These are phyloP conservation scores for Ramichloridium luteum DNA, from an alignment of 2,329 filamentous ascomycete genomes.

Conservation along the genomic window DNA sequence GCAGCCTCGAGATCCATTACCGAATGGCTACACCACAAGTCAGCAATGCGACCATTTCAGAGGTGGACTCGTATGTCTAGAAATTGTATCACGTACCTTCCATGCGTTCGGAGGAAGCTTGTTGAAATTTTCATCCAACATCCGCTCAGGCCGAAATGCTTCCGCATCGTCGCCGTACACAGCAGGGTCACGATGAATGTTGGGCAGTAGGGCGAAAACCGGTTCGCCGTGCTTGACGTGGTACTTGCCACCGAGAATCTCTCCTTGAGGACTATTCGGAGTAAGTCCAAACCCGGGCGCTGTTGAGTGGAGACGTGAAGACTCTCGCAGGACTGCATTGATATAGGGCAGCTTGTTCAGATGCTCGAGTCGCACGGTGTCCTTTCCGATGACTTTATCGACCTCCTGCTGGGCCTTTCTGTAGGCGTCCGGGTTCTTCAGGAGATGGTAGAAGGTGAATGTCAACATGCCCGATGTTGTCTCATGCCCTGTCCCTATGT, in stretches of 20 bases:
- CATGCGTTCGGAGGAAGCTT: constrained; percentile 23
- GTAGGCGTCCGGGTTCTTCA: constrained; percentile 50
- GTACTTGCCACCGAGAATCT: constrained; percentile 51
- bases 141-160: constrained; percentile 58
- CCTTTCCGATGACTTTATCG: constrained; percentile 49
- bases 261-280: constrained; percentile 36
- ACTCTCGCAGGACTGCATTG: constrained; percentile 53
- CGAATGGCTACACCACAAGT: constrained; percentile 46
- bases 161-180: constrained; percentile 54
- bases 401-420: constrained; percentile 55
- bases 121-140: constrained; percentile 57
- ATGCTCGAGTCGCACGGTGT: constrained; percentile 47
- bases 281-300: constrained; percentile 47
- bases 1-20: constrained; percentile 57
- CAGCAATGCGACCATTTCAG: too few relatives aligned
- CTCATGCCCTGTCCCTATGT: constrained; percentile 53
- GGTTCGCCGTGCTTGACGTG: constrained; percentile 41
- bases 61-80: too few relatives aligned
- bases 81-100: constrained; percentile 38
- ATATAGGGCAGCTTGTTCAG: constrained; percentile 54
- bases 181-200: constrained; percentile 48
- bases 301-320: constrained; percentile 47
- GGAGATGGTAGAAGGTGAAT: constrained; percentile 52
- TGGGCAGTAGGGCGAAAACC: constrained; percentile 39
- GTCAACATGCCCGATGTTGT: constrained; percentile 57